Base-by-base conservation (phyloP, 192 early-diverging fungal genomes). In the Ramicandelaber brevisporus region DNA sequence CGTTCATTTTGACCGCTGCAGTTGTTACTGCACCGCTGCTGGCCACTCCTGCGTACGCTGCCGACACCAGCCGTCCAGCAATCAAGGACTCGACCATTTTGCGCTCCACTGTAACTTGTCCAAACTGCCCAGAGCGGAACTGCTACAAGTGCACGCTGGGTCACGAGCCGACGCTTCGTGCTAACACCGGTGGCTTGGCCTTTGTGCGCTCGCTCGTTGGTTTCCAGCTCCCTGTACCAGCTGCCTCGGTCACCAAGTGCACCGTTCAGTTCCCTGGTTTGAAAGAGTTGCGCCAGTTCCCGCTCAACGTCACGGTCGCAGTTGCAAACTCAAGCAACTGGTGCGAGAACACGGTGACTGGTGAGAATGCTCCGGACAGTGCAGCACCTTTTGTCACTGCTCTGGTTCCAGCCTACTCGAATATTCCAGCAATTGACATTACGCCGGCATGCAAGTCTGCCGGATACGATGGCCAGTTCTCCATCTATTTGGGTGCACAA, bases 71-170 rank as follows among this genome's bases (percentile, higher is more conserved):
- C n/a, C n/a, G n/a, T n/a, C 43, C 53, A 13, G 46, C 53, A 3
- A 30, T 28, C 43, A 55, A 55, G 30, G 53, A 55, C 43, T 50
- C 53, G 4, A 55, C 53, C 16, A 48, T 55, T 26, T 13, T 40
- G 26, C 47, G 47, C 27, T 55, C 53, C 1, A 50, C 47, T 15
- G 40, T 43, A 10, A 37, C 35, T 40, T 55, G 53, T 27, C 20
- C 53, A 21, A 15, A 37, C 27, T 55, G 53, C 26, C 47, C 53
- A 2, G 33, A 55, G 11, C 17, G 30, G 30, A 50, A 55, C 47
- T 55, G 53, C 43, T 50, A 50, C 35, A 29, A 50, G 25, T 55
- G 53, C 32, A 50, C 53, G 0, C 37, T 50, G 5, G 53, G 53
- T 21, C 22, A 40, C 19, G 28, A 46, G 5, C 12, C 20, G 19